phyloP scores from a whole-genome alignment of 306 rosid species.

The Senna tora region DNA sequence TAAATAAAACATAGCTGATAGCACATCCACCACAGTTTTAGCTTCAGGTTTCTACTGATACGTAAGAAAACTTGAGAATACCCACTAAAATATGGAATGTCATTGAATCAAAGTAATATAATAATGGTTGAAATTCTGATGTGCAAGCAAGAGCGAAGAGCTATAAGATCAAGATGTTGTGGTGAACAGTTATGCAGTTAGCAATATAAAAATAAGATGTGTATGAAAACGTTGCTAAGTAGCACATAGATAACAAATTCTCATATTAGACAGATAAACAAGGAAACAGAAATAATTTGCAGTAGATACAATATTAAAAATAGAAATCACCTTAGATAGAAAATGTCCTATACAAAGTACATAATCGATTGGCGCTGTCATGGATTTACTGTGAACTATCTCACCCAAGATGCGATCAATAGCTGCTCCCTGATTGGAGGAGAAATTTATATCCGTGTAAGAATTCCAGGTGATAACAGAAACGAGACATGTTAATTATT shows the following conservation, averaged over 20 bases:
- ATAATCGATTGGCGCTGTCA: conserved; percentile 89
- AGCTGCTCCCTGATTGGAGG: conserved; percentile 80
- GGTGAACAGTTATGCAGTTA: not conserved
- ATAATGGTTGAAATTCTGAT: not conserved
- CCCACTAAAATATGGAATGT: not conserved
- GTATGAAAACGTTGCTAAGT: conserved; percentile 9
- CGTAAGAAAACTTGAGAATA: too few species aligned
- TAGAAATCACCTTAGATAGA: conserved; percentile 78
- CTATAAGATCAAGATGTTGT: conserved; percentile 8
- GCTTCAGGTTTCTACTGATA: not conserved
- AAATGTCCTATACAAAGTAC: conserved; percentile 94
- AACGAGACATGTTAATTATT: not conserved
- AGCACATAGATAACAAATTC: conserved; percentile 11
- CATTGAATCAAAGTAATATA: not conserved
- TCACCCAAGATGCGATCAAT: conserved; percentile 96
- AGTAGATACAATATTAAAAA: not conserved
- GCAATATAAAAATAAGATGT: not conserved
- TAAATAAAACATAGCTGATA: not conserved
- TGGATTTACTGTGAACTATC: conserved; percentile 90
- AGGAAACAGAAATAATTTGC: conserved; percentile 12
- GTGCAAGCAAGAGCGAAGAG: conserved; percentile 5
- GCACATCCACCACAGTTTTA: not conserved
- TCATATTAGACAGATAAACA: conserved; percentile 29
- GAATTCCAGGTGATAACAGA: conserved; percentile 23
- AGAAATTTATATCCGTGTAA: conserved; percentile 23